Percentiles rank a stretch among this genome's conserved stretches.
These are phyloP conservation scores for Pisolithus albus DNA, from an alignment of 768 basidiomycete species.

Conservation along the genomic window DNA sequence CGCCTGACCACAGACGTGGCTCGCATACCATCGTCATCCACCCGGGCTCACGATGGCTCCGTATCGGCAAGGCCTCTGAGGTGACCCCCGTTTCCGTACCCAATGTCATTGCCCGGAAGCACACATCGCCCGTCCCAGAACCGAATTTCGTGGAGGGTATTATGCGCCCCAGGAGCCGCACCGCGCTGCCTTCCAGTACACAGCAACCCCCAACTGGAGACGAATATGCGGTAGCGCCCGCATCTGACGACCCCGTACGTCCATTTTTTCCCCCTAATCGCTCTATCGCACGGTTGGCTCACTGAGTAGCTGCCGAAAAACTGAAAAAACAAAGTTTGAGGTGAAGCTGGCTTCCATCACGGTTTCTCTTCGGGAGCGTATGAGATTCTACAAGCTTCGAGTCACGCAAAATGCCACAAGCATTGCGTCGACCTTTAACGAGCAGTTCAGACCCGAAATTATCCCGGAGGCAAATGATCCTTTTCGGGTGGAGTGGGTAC, in stretches of 20 bases:
- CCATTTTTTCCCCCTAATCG: background rate
- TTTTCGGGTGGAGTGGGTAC: slow-evolving; percentile 80
- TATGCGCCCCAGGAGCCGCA: slow-evolving; percentile 41
- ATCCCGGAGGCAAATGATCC: slow-evolving; percentile 83
- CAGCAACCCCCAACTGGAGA: slow-evolving; percentile 32
- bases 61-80: slow-evolving; percentile 73
- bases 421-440: slow-evolving; percentile 74
- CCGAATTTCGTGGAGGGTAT: slow-evolving; percentile 45
- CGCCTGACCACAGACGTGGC: slow-evolving; percentile 49
- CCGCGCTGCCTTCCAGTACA: slow-evolving; percentile 15
- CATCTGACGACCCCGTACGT: slow-evolving; percentile 61
- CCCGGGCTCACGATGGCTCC: slow-evolving; percentile 65
- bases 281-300: background rate
- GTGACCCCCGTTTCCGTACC: slow-evolving; percentile 64
- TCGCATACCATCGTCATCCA: slow-evolving; percentile 76
- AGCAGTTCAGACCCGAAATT: slow-evolving; percentile 77
- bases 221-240: slow-evolving; percentile 41
- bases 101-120: slow-evolving; percentile 67
- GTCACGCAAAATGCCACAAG: slow-evolving; percentile 64
- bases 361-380: slow-evolving; percentile 68
- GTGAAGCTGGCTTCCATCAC: slow-evolving; percentile 67
- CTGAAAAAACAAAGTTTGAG: slow-evolving; percentile 47
- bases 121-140: slow-evolving; percentile 37
- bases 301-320: background rate
- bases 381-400: slow-evolving; percentile 79